Evolutionary conservation across 768 basidiomycete species (phyloP), one percentile per base, ranked within the genome.

Genomic region (Suillus hirtellus): DNA sequence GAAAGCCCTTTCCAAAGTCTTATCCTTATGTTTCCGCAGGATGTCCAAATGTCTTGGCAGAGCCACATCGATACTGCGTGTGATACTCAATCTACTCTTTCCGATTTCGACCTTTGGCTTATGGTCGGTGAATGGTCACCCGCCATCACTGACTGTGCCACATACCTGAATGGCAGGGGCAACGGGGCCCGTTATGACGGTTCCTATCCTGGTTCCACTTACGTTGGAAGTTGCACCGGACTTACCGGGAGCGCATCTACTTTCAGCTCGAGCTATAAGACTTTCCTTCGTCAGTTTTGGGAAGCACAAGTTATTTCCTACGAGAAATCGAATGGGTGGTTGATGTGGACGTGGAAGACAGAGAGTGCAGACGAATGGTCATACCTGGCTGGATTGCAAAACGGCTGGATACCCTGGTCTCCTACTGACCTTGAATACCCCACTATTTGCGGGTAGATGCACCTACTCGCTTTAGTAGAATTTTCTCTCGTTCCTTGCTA

Each of bases 41-140:
- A 77, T 0, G 81, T 84, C 61, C 74, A 77, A 35, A 79, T 80
- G 73, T 77, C 76, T 54, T 67, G 84, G 60, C 69, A 78, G 34
- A 74, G 87, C 59, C 90, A 92, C 68, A 89, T 93, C 46, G 65
- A 75, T 55, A 70, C 80, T 2, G 89, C 88, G 4, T 94, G 92
- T 69, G 66, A 66, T 56, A 72, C 77, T 43, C 79, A 76, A 14
- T 75, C 78, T 11, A 68, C 77, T 0, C 80, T 93, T 7, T 71
- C 82, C 0, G 67, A 70, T 21, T 87, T 86, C 67, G 81, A 84
- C 44, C 82, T 95, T 34, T 94, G 92, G 94, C 81, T 86, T 17
- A 80, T 95, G 50, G 92, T 95, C 31, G 94, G 95, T 47, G 95
- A 97, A 77, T 97, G 92, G 88, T 87, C 90, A 1, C 84, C 91